Base-by-base conservation (phyloP, 768 basidiomycete genomes). In the Panaeolus papilionaceus region DNA sequence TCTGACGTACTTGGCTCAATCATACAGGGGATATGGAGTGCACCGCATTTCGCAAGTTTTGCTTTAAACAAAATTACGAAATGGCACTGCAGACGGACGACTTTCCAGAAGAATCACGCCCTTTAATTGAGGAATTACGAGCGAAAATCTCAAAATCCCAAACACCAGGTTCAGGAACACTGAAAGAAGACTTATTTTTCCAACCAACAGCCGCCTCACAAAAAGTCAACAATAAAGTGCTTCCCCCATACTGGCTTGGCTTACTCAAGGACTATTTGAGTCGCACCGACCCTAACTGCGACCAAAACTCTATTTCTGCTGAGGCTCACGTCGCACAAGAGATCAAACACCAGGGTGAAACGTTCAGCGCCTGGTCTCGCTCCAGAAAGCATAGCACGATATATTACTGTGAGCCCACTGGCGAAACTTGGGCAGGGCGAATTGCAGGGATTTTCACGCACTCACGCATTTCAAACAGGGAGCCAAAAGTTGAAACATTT, bases 1-100 rank as follows among this genome's bases (percentile, higher is more conserved):
- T 23, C 14, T 10, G 38, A 58, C 10, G 18, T 38, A 38, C 38
- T 37, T 45, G 16, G n/a, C 23, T 38, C 40, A n/a, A 0, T n/a
- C 16, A 40, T 63, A n/a, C 42, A 79, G 78, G 77, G 20, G 76
- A 78, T 38, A 47, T 78, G 66, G 77, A 79, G 62, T 67, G 61
- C 23, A 76, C 78, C 0, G 73, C 76, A 63, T 74, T 79, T 42
- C 69, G 54, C 1, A 63, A 62, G 0, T 77, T 79, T 51, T 74
- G 74, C 58, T 68, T 67, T 63, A 65, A 38, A 5, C 78, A 79
- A 65, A 73, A 69, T 23, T 14, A 12, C 10, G n/a, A n/a, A 47
- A 47, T 47, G 45, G 18, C n/a, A 18, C n/a, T 47, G 7, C 18
- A 14, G 10, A 12, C 45, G 14, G 3, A 20, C 20, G 20, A 20